phyloP scores from a whole-genome alignment of 2,329 filamentous ascomycete genomes.

The Fusarium sp. region DNA sequence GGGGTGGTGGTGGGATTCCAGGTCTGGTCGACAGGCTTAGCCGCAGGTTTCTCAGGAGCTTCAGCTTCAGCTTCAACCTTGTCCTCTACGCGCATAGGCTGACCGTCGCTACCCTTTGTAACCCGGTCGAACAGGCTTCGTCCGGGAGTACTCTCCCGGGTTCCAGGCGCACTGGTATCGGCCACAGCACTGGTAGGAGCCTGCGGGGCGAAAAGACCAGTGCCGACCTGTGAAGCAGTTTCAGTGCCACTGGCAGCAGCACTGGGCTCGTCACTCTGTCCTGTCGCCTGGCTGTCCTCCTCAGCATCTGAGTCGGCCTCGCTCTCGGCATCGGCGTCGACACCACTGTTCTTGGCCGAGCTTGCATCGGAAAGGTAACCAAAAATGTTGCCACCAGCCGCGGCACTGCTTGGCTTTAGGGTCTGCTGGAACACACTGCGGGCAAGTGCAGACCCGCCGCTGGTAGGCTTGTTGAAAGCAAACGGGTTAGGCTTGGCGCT shows the following conservation, averaged over 20 bases:
- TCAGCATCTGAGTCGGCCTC: slow-evolving; percentile 57
- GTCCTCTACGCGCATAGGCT: slow-evolving; percentile 56
- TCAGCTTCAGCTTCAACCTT: slow-evolving; percentile 35
- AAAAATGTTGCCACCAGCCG: slow-evolving; percentile 63
- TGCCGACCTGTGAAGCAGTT: slow-evolving; percentile 49
- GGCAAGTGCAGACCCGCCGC: slow-evolving; percentile 46
- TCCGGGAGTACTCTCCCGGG: slow-evolving; percentile 57
- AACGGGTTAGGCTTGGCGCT: slow-evolving; percentile 49
- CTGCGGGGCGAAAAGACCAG: slow-evolving; percentile 44
- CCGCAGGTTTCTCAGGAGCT: slow-evolving; percentile 40
- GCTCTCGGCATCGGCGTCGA: slow-evolving; percentile 59
- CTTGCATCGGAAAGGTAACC: slow-evolving; percentile 68
- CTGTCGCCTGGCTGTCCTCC: slow-evolving; percentile 54
- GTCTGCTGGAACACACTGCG: slow-evolving; percentile 57
- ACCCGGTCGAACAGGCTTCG: slow-evolving; percentile 68
- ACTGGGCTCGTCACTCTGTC: slow-evolving; percentile 56
- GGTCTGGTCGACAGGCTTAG: slow-evolving; percentile 51
- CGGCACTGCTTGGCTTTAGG: slow-evolving; percentile 46
- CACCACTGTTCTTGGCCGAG: slow-evolving; percentile 64
- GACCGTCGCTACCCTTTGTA: slow-evolving; percentile 60
- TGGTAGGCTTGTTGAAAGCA: slow-evolving; percentile 49
- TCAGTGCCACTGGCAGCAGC: slow-evolving; percentile 55
- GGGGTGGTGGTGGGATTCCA: slow-evolving; percentile 60
- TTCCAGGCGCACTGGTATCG: slow-evolving; percentile 53
- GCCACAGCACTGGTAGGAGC: slow-evolving; percentile 39